Evolutionary conservation across 1,139 yeast species (phyloP).

Genomic region (Nakaseomyces sp.): DNA sequence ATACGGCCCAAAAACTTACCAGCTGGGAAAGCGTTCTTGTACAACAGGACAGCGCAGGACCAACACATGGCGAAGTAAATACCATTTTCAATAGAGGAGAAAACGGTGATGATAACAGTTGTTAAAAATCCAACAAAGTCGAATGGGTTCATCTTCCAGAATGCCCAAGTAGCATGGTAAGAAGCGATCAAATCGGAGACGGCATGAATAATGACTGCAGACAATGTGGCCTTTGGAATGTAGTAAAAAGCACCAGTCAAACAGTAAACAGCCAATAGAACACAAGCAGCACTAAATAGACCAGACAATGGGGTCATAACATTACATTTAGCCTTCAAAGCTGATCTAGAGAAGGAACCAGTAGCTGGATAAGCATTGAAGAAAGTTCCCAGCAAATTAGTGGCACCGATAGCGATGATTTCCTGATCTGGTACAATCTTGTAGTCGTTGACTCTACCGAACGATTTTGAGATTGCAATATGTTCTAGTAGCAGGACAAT

Average conservation of each 20-base stretch:
- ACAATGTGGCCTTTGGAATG: slow-evolving; percentile 81
- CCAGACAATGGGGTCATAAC: slow-evolving; percentile 94
- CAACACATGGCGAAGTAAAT: slow-evolving; percentile 86
- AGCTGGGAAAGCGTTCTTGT: slow-evolving; percentile 69
- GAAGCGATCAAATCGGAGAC: slow-evolving; percentile 78
- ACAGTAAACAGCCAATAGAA: slow-evolving; percentile 74
- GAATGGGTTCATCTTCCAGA: slow-evolving; percentile 69
- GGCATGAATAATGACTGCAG: slow-evolving; percentile 91
- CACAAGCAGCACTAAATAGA: slow-evolving; percentile 82
- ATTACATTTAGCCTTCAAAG: slow-evolving; percentile 89
- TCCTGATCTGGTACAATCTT: slow-evolving; percentile 91
- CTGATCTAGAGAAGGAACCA: slow-evolving; percentile 92
- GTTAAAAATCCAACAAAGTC: slow-evolving; percentile 70
- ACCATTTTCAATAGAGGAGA: slow-evolving; percentile 77
- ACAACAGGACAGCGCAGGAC: slow-evolving; percentile 63
- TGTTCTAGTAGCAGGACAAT: slow-evolving; percentile 81
- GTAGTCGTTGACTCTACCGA: slow-evolving; percentile 87
- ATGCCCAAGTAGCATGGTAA: slow-evolving; percentile 60
- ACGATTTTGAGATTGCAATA: slow-evolving; percentile 87
- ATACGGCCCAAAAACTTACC: slow-evolving; percentile 80
- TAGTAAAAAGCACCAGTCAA: slow-evolving; percentile 76
- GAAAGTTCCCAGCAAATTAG: slow-evolving; percentile 83
- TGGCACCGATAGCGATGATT: slow-evolving; percentile 86
- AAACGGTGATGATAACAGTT: slow-evolving; percentile 72
- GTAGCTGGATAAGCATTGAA: slow-evolving; percentile 94